These are phyloP conservation scores for Flaveria robusta DNA, from an alignment of 129 eudicot species.

Conservation along the genomic window DNA sequence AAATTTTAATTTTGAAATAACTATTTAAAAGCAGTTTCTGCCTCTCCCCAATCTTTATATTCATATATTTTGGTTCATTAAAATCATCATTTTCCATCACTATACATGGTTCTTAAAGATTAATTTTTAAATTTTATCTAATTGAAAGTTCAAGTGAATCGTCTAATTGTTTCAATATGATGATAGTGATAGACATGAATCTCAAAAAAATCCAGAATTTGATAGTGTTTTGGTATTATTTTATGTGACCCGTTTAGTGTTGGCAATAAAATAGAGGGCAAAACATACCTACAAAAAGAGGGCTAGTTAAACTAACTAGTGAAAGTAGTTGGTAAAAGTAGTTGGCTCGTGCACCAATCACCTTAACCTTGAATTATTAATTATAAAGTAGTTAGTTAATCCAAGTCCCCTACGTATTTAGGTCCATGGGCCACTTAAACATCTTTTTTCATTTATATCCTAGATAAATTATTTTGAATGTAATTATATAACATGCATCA, in stretches of 20 bases:
- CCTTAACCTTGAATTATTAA: background rate
- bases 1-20: too few relatives aligned
- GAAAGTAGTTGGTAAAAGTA: background rate
- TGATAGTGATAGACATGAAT: too few relatives aligned
- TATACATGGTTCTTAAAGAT: too few relatives aligned
- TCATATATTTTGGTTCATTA: too few relatives aligned
- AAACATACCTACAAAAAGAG: conserved; percentile 5
- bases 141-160: too few relatives aligned
- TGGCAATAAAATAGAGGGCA: background rate
- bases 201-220: too few relatives aligned
- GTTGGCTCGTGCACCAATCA: conserved; percentile 19
- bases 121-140: too few relatives aligned
- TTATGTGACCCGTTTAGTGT: background rate
- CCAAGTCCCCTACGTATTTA: background rate
- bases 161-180: too few relatives aligned
- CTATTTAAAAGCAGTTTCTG: too few relatives aligned
- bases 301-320: background rate
- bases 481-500: too few relatives aligned
- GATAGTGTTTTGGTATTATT: background rate
- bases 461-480: background rate
- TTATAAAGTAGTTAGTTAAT: conserved; percentile 4
- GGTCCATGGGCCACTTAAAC: conserved; percentile 4
- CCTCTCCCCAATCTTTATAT: too few relatives aligned
- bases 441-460: background rate
- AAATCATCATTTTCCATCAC: too few relatives aligned